These are phyloP conservation scores for Candida ovalis DNA, from an alignment of 805 yeast species.

Conservation along the genomic window DNA sequence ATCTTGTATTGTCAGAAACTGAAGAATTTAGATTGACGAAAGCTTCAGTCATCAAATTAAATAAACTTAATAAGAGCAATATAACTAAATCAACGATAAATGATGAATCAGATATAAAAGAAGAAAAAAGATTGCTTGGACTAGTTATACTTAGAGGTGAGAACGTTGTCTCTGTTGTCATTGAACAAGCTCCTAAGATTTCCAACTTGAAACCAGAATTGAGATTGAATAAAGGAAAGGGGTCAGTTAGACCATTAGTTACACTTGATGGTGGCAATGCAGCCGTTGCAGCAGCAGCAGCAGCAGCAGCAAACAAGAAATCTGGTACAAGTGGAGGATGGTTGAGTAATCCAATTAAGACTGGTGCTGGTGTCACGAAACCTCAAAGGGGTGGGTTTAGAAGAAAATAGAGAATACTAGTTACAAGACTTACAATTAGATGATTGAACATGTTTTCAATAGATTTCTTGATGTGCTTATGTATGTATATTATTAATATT, in stretches of 20 bases:
- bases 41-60: constrained; percentile 42
- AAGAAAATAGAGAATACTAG: not conserved
- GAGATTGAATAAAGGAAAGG: constrained; percentile 31
- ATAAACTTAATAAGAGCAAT: constrained; percentile 16
- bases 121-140: constrained; percentile 76
- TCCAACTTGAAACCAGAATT: constrained; percentile 27
- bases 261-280: constrained; percentile 15
- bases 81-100: constrained; percentile 10
- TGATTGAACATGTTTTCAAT: no score
- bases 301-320: not conserved
- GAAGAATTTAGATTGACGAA: constrained; percentile 79
- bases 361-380: constrained; percentile 17
- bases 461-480: no score
- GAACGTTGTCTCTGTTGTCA: constrained; percentile 66
- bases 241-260: constrained; percentile 28
- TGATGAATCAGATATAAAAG: constrained; percentile 42
- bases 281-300: not conserved
- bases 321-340: constrained; percentile 2
- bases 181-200: constrained; percentile 59
- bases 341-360: constrained; percentile 16
- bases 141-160: constrained; percentile 85
- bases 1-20: constrained; percentile 77
- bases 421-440: no score
- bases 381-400: constrained; percentile 8
- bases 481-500: not conserved